Percentiles rank a stretch among this genome's conserved stretches.
Conservation (phyloP, 176 grass and related monocot species). For the Oropetium thomaeum region DNA sequence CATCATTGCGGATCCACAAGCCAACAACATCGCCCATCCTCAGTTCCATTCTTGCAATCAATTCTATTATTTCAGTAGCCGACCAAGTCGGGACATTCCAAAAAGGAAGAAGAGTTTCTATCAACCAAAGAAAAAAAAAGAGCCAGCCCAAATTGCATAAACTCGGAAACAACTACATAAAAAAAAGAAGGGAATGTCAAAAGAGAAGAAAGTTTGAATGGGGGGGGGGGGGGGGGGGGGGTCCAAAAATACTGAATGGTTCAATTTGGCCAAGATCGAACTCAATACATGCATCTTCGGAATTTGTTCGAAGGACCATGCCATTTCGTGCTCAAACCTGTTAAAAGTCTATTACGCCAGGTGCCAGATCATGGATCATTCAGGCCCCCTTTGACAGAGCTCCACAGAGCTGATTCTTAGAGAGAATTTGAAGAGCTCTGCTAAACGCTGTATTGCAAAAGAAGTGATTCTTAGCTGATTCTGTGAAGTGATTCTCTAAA, state of each 20-base stretch:
- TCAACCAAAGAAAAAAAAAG: no score
- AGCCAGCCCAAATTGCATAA: no score
- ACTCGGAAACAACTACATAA: no score
- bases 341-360: not conserved
- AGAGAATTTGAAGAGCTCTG: no score
- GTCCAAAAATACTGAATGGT: not conserved
- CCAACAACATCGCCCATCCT: not conserved
- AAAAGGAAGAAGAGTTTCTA: no score
- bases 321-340: not conserved
- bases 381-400: no score
- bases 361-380: slow-evolving; percentile 7
- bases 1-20: slow-evolving; percentile 6
- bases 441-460: no score
- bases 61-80: not conserved
- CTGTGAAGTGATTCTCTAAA: no score
- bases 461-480: no score
- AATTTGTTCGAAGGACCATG: not conserved
- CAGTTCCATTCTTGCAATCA: not conserved
- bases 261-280: not conserved
- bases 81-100: no score
- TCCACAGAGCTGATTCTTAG: no score
- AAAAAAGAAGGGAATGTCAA: not conserved
- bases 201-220: not conserved
- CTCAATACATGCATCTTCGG: not conserved
- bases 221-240: no score